Percentiles rank a stretch among this genome's conserved stretches.
phyloP scores from a whole-genome alignment of 352 stramenopile genomes.

The Thalassiosira livingstoniorum region DNA sequence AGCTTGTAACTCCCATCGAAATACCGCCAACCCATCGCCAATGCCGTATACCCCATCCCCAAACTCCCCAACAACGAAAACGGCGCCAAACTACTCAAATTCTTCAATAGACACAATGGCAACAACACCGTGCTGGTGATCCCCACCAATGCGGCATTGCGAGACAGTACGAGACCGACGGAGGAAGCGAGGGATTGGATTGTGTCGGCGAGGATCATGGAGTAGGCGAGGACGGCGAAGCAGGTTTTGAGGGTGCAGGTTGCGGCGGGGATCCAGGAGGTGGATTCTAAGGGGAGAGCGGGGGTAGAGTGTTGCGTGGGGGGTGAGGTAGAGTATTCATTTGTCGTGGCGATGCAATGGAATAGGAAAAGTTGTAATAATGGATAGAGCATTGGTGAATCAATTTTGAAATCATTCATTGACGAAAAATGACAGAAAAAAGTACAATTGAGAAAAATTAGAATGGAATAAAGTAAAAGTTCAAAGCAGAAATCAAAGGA shows the following conservation, averaged over 20 bases:
- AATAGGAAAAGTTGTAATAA: too few species aligned
- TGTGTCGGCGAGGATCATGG: slow-evolving; percentile 89
- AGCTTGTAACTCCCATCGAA: slow-evolving; percentile 83
- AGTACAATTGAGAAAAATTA: too few species aligned
- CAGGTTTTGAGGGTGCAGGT: slow-evolving; percentile 87
- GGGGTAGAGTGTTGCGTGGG: neutral
- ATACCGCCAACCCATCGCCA: slow-evolving; percentile 87
- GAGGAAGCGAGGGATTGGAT: slow-evolving; percentile 72
- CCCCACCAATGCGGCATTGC: slow-evolving; percentile 75
- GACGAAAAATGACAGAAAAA: too few species aligned
- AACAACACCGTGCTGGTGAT: slow-evolving; percentile 81
- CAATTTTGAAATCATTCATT: too few species aligned
- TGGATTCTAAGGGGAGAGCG: too few species aligned
- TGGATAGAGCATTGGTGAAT: too few species aligned
- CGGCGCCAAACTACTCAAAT: slow-evolving; percentile 82
- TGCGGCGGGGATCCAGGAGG: slow-evolving; percentile 77
- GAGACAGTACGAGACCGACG: slow-evolving; percentile 62
- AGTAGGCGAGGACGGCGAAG: slow-evolving; percentile 86
- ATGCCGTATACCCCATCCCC: slow-evolving; percentile 87
- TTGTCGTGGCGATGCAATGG: too few species aligned
- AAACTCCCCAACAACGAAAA: slow-evolving; percentile 85
- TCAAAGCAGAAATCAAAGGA: too few species aligned
- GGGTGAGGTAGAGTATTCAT: neutral
- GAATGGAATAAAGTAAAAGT: too few species aligned
- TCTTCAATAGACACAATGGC: slow-evolving; percentile 88